Percentiles rank a stretch among this genome's conserved stretches.
Evolutionary conservation across 2,329 filamentous ascomycete genomes (phyloP).

Genomic region (Fusarium sulawesiense): DNA sequence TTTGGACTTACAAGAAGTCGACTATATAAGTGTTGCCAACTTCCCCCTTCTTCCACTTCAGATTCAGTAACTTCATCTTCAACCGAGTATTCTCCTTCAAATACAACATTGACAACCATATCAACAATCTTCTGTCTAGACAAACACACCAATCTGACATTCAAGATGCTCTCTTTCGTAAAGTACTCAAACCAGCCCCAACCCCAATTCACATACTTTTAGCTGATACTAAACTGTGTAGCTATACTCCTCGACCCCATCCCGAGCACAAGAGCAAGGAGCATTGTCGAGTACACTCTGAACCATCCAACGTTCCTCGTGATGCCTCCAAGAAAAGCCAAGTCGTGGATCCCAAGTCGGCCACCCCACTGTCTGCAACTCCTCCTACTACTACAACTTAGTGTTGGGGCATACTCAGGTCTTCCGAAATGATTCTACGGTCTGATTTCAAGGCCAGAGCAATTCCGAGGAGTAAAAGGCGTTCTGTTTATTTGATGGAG

Average conservation of each 20-base stretch:
- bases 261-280: conserved; percentile 42
- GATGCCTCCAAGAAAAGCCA: conserved; percentile 23
- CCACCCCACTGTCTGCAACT: conserved; percentile 19
- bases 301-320: conserved; percentile 24
- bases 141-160: neutral
- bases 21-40: conserved; percentile 26
- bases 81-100: conserved; percentile 8
- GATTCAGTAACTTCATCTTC: neutral
- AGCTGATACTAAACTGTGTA: conserved; percentile 8
- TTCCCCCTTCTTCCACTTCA: conserved; percentile 1
- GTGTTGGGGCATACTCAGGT: neutral
- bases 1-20: neutral
- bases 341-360: conserved; percentile 24
- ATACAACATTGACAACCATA: neutral
- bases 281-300: conserved; percentile 36
- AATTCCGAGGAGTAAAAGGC: conserved; percentile 29
- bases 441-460: conserved; percentile 3
- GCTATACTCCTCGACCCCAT: conserved; percentile 41
- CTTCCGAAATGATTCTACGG: neutral
- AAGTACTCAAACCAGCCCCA: conserved; percentile 18
- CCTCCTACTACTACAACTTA: conserved; percentile 15
- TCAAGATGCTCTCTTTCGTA: conserved; percentile 41
- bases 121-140: neutral
- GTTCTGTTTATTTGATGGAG: conserved; percentile 12
- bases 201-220: neutral